Percentiles rank a stretch among this genome's conserved stretches.
These are phyloP conservation scores for Kazachstania africana DNA, from an alignment of 805 yeast species.

Conservation along the genomic window DNA sequence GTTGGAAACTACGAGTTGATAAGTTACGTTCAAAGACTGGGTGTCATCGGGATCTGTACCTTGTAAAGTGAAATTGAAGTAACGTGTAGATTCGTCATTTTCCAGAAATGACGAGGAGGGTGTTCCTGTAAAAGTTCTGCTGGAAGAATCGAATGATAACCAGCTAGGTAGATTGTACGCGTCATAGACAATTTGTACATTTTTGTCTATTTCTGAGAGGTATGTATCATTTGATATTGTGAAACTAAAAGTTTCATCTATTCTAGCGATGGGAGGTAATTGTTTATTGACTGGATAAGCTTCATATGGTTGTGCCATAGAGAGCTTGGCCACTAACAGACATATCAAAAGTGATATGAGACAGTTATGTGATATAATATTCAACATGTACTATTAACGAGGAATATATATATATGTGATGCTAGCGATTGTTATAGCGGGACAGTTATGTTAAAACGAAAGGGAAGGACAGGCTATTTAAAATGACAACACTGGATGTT, in stretches of 20 bases:
- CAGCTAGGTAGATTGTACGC: slow-evolving; percentile 59
- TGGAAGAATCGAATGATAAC: slow-evolving; percentile 56
- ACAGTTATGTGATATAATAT: too few relatives aligned
- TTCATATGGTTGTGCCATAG: slow-evolving; percentile 17
- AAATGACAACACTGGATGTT: too few relatives aligned
- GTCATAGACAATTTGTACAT: slow-evolving; percentile 38
- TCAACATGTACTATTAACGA: too few relatives aligned
- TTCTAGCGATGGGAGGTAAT: slow-evolving; percentile 78
- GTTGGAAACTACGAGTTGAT: slow-evolving; percentile 48
- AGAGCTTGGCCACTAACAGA: not conserved
- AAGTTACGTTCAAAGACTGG: slow-evolving; percentile 33
- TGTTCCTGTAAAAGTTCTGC: slow-evolving; percentile 59
- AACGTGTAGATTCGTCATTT: slow-evolving; percentile 32
- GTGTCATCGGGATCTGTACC: slow-evolving; percentile 56
- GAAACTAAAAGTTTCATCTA: slow-evolving; percentile 48
- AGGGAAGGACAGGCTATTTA: too few relatives aligned
- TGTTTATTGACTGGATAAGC: slow-evolving; percentile 42
- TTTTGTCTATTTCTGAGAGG: slow-evolving; percentile 31
- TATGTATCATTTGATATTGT: slow-evolving; percentile 63
- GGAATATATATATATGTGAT: too few relatives aligned
- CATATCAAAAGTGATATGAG: not conserved
- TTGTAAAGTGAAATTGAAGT: slow-evolving; percentile 38
- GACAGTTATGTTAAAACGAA: too few relatives aligned
- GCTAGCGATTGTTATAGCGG: too few relatives aligned
- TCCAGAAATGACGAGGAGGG: slow-evolving; percentile 30